Percentiles rank a stretch among this genome's conserved stretches.
These are phyloP conservation scores for Cystobasidium slooffiae DNA, from an alignment of 1,284 basidiomycete species.

Conservation along the genomic window DNA sequence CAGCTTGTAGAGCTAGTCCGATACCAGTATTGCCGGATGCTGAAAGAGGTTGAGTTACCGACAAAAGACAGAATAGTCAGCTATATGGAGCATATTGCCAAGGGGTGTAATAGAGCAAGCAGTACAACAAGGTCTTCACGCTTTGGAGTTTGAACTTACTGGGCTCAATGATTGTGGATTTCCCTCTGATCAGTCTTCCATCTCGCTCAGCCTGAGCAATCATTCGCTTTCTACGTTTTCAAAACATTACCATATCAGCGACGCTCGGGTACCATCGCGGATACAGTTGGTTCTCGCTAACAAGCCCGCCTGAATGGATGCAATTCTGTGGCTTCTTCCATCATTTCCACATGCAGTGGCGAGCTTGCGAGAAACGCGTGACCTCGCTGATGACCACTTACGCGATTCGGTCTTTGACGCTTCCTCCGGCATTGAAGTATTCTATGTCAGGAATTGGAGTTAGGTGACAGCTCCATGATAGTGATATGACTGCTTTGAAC, in stretches of 20 bases:
- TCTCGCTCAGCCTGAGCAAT: conserved; percentile 86
- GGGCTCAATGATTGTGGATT: conserved; percentile 91
- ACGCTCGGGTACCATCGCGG: too few species aligned
- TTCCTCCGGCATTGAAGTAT: conserved; percentile 87
- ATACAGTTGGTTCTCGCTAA: not conserved
- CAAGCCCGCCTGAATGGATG: not conserved
- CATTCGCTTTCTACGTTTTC: conserved; percentile 73
- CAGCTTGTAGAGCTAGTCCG: conserved; percentile 86
- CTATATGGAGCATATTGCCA: not conserved
- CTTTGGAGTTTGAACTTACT: conserved; percentile 47
- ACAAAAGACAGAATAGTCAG: not conserved
- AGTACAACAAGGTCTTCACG: too few species aligned
- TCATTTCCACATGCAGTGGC: not conserved
- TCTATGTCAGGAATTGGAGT: conserved; percentile 75
- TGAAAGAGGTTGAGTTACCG: conserved; percentile 4
- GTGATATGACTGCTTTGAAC: not conserved
- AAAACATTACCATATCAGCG: not conserved
- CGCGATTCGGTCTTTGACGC: conserved; percentile 93
- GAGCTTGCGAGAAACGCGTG: not conserved
- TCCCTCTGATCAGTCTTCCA: conserved; percentile 81
- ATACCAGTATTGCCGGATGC: conserved; percentile 67
- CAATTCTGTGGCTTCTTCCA: too few species aligned
- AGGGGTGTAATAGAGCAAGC: not conserved
- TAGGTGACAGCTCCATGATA: conserved; percentile 54
- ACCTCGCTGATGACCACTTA: conserved; percentile 6